Evolutionary conservation across 345 rosid genomes (phyloP), one percentile per base, ranked within the genome.

Genomic region (Syzygium aqueum): DNA sequence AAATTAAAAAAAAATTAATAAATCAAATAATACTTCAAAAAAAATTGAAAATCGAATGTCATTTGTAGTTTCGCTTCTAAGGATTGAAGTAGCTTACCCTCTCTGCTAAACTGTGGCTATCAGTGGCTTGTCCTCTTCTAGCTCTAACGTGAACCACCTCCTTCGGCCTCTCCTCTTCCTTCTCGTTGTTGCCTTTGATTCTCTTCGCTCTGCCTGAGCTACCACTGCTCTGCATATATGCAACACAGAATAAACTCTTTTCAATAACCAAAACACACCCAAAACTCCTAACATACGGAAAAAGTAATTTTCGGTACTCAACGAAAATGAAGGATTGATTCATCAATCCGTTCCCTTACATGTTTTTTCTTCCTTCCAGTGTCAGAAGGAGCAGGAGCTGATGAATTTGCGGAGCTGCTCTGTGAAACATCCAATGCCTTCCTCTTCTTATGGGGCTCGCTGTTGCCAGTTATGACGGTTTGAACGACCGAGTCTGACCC

Each of bases 71-170:
- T 65, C 78, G 17, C 28, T 78, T 77, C 86, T 33, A 73, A 30
- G 50, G 50, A n/a, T 27, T 28, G 56, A 65, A 53, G n/a, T n/a
- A 17, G 37, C 46, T 78, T 88, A 92, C 94, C 92, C 95, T 91
- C 89, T 93, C 95, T 13, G 95, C 93, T 85, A 92, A 89, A 84
- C 95, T 93, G 90, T 93, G 95, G 86, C 93, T 92, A 51, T 93
- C 94, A 85, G 95, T 93, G 61, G 95, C 95, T 88, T 93, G 94
- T 65, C 95, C 94, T 91, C 94, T 88, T 87, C 93, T 91, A 15
- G 94, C 94, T 90, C 92, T 92, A 7, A 92, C 95, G 88, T 92
- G 94, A 91, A 92, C 89, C 25, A 93, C 92, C 86, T 91, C 94
- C 85, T 91, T 90, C 40, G 85, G 85, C 53, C 90, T 88, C 57